phyloP scores from a whole-genome alignment of 331 rosid species.

The Acacia pycnantha region DNA sequence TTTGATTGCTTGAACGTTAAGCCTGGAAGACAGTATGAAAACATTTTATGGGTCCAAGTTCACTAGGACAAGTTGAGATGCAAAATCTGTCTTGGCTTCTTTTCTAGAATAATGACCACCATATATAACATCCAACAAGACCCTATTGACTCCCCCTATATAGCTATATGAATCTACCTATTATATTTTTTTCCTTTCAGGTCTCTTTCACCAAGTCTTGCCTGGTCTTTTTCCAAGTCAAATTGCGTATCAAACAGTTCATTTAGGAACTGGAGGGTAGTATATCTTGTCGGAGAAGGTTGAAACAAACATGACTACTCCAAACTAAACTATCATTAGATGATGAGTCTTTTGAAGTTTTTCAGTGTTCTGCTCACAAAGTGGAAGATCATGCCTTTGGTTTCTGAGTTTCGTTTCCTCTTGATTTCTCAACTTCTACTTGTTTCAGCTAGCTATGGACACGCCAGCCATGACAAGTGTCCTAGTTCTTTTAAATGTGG shows the following conservation, averaged over 20 bases:
- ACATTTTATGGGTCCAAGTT: neutral
- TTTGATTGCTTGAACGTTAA: neutral
- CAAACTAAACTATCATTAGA: neutral
- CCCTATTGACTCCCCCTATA: neutral
- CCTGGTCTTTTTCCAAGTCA: neutral
- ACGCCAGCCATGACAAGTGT: neutral
- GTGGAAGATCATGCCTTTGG: neutral
- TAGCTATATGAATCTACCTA: neutral
- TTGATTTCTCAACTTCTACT: conserved; percentile 2
- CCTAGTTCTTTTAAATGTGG: neutral
- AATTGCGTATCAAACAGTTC: neutral
- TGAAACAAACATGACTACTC: neutral
- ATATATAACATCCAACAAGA: neutral
- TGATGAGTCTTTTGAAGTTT: neutral
- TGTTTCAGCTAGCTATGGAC: neutral
- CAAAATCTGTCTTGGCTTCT: neutral
- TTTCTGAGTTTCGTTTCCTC: neutral
- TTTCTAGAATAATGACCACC: neutral
- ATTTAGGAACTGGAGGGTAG: neutral
- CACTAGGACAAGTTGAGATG: neutral
- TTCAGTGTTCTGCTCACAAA: neutral
- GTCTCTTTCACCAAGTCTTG: neutral
- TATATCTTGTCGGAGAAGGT: neutral
- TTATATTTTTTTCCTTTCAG: neutral
- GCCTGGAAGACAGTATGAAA: neutral